A percentile compares a stretch with the other conserved stretches of the same genome.
phyloP scores from a whole-genome alignment of 257 asterid genomes.

The Jaltomata sinuosa region DNA sequence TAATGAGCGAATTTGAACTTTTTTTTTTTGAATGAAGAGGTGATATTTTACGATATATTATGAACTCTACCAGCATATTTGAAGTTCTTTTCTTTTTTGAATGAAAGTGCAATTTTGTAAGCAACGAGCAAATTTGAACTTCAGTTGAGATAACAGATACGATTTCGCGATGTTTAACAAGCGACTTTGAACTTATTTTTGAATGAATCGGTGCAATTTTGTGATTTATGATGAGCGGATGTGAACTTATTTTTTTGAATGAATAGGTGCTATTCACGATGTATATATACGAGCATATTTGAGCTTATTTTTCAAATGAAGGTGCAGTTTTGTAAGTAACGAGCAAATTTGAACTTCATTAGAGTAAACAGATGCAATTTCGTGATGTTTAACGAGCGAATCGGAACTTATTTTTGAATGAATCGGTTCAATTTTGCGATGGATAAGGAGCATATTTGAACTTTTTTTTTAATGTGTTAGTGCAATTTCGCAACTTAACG shows the following conservation, averaged over 20 bases:
- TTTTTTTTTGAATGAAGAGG: background rate
- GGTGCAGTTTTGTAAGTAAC: background rate
- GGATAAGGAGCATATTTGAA: background rate
- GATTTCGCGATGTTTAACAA: no score
- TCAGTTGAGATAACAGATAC: no score
- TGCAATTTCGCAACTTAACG: background rate
- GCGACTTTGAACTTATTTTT: no score
- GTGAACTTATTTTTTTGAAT: no score
- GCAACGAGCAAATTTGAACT: no score
- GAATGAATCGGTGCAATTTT: no score
- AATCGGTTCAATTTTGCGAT: background rate
- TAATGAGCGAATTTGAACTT: background rate
- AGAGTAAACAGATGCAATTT: background rate
- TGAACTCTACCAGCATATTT: background rate
- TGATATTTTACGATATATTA: background rate
- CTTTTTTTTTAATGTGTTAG: no score
- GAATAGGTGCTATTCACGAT: no score
- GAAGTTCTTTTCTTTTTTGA: no score
- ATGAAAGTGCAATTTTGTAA: no score
- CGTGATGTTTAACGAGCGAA: background rate
- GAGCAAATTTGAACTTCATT: background rate
- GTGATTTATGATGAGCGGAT: no score
- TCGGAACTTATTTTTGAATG: background rate
- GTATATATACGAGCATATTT: no score
- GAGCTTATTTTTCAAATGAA: background rate